A percentile compares a stretch with the other conserved stretches of the same genome.
These are phyloP conservation scores for Penicillium tannophilum DNA, from an alignment of 495 filamentous ascomycete species.

Conservation along the genomic window DNA sequence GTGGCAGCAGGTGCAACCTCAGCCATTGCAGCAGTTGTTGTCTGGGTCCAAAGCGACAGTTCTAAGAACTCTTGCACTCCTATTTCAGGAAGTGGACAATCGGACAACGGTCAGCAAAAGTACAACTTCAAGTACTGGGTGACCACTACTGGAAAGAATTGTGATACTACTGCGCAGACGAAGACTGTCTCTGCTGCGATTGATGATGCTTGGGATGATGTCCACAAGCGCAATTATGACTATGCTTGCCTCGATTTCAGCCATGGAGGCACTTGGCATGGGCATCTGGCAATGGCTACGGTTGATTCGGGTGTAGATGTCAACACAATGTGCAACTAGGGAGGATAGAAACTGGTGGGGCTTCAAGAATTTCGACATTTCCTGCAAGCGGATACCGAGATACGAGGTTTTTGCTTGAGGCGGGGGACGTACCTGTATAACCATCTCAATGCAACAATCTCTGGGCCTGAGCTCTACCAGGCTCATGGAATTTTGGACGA, in stretches of 20 bases:
- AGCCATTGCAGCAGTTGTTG: background rate
- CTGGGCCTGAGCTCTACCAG: too few relatives aligned
- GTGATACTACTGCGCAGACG: background rate
- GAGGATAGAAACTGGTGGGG: too few relatives aligned
- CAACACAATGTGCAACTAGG: background rate
- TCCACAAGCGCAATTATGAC: background rate
- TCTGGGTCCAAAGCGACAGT: background rate
- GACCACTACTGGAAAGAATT: conserved; percentile 2
- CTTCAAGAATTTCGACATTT: too few relatives aligned
- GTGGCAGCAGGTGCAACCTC: background rate
- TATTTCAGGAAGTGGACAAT: background rate
- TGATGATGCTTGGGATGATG: background rate
- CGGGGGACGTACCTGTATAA: too few relatives aligned
- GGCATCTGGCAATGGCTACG: background rate
- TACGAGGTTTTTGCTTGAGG: too few relatives aligned
- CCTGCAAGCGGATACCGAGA: too few relatives aligned
- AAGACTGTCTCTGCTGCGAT: background rate
- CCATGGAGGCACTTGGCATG: conserved; percentile 2
- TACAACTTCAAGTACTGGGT: conserved; percentile 4
- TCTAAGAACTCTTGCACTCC: background rate
- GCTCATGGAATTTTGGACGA: too few relatives aligned
- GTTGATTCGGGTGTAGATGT: background rate
- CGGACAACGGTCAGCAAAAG: background rate
- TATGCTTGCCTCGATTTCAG: background rate
- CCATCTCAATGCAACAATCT: too few relatives aligned